Conservation (phyloP, 345 rosid species). For the Syzygium oleosum region DNA sequence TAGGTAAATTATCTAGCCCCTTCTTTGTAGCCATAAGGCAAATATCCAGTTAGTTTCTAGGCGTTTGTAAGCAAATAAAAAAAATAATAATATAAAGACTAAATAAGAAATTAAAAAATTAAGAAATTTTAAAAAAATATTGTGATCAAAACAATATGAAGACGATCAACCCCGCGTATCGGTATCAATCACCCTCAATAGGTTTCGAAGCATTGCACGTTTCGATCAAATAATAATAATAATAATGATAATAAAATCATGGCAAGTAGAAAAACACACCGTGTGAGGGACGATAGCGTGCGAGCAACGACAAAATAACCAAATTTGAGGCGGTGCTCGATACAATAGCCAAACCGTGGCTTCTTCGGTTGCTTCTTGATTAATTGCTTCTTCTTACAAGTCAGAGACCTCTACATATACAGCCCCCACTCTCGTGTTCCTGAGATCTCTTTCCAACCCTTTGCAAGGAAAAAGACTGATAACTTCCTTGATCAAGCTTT, state of each 20-base stretch:
- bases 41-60: background rate
- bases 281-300: conserved; percentile 24
- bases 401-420: background rate
- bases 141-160: background rate
- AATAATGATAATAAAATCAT: background rate
- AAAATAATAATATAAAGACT: background rate
- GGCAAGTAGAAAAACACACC: conserved; percentile 9
- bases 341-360: background rate
- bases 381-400: background rate
- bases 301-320: background rate
- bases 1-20: background rate
- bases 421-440: background rate
- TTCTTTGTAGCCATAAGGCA: background rate
- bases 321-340: conserved; percentile 12
- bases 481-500: background rate
- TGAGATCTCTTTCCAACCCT: background rate
- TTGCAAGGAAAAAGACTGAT: background rate
- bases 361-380: no score
- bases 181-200: background rate
- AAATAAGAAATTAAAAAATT: background rate
- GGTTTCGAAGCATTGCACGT: background rate
- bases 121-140: background rate
- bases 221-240: background rate
- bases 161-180: background rate
- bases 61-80: background rate